Base-by-base conservation (phyloP, 352 stramenopile genomes). In the Globisporangium uncinulatum region DNA sequence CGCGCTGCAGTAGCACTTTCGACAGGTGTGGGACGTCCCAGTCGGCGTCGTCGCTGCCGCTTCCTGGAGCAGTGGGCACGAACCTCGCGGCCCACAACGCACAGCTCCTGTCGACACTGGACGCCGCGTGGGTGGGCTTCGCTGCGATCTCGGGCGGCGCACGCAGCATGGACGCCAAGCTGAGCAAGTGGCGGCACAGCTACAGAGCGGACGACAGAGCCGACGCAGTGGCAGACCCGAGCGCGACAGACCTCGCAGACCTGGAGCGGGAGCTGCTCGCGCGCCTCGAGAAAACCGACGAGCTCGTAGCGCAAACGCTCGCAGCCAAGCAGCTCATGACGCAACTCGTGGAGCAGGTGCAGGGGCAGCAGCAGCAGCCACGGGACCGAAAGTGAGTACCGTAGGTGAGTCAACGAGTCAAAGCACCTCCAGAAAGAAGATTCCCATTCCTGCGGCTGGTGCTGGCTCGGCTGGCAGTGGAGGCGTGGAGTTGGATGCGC, bases 91-190 rank as follows among this genome's bases (percentile, higher is more conserved):
- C 54, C 14, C 61, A 46, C 15, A 70, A 64, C 52, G 44, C 58
- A 14, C 64, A 65, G 48, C 51, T 75, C 46, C 56, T 72, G 58
- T 43, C 56, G 1, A 65, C 62, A 20, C 51, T 74, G 60, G 65
- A 75, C 45, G 61, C 70, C 24, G 67, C 65, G 31, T 73, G 67
- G 67, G 58, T 75, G 9, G 61, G 67, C n/a, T 75, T 72, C 44
- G 67, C 67, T 0, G 61, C 54, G 14, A 54, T 75, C 42, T 75
- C 67, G 5, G 58, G 53, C 14, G 56, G 65, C 51, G 51, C 69
- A 50, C 67, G 67, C 21, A 54, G 21, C 29, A 58, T 70, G 49
- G 53, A 56, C 6, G 59, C 68, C 15, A 55, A 48, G 6, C 9
- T 74, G 17, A n/a, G 31, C 42, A 31, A 39, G 39, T 61, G 51